Evolutionary conservation across 768 basidiomycete genomes (phyloP).

Genomic region (Boletus speciosus): DNA sequence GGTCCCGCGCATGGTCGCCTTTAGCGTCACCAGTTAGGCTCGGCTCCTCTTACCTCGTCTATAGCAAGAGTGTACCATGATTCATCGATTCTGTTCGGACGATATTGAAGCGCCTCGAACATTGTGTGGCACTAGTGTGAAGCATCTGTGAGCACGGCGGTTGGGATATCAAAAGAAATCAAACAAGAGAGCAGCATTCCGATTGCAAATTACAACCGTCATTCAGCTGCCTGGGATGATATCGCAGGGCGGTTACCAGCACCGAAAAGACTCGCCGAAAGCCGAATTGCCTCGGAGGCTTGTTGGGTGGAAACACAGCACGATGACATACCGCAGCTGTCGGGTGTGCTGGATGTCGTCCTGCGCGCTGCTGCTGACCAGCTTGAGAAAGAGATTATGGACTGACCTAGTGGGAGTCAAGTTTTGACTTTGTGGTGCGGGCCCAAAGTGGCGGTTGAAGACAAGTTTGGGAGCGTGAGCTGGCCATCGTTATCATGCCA

Average conservation of each 20-base stretch:
- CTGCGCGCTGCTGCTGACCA: constrained; percentile 1
- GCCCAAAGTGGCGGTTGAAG: neutral
- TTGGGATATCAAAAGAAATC: neutral
- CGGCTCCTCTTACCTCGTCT: neutral
- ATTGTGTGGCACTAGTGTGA: no score
- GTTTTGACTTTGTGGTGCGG: neutral
- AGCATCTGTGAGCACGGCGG: neutral
- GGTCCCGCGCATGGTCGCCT: neutral
- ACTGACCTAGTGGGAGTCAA: constrained; percentile 4
- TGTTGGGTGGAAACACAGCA: constrained; percentile 16
- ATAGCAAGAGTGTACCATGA: neutral
- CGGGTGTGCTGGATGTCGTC: constrained; percentile 26
- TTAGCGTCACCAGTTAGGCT: neutral
- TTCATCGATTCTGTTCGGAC: no score
- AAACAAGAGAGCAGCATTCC: constrained; percentile 5
- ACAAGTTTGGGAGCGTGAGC: no score
- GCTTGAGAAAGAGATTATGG: neutral
- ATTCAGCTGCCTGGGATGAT: constrained; percentile 14
- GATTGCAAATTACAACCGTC: constrained; percentile 31
- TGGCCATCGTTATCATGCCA: neutral
- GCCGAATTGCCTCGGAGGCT: neutral
- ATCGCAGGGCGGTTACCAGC: constrained; percentile 20
- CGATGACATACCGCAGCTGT: constrained; percentile 13
- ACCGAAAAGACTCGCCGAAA: neutral
- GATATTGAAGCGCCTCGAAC: no score